These are phyloP conservation scores for Colletotrichum musae DNA, from an alignment of 2,329 filamentous ascomycete genomes.

Conservation along the genomic window DNA sequence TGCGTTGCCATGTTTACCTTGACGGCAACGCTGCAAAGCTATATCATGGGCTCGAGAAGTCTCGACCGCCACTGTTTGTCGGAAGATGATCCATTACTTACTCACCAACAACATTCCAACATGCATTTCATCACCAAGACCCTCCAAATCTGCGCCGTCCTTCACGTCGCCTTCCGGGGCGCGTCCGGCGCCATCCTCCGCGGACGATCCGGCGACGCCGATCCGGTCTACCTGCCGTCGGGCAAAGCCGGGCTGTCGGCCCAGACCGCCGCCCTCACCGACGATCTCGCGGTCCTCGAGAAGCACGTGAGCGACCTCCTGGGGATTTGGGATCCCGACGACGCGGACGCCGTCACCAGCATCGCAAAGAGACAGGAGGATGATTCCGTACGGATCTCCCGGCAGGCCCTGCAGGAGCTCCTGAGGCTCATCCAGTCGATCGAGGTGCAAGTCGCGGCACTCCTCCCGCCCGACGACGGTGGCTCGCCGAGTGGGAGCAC, in stretches of 20 bases:
- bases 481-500: slow-evolving; percentile 19
- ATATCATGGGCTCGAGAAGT: slow-evolving; percentile 41
- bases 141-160: slow-evolving; percentile 19
- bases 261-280: slow-evolving; percentile 11
- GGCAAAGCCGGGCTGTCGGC: slow-evolving; percentile 10
- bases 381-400: slow-evolving; percentile 17
- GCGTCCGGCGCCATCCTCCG: slow-evolving; percentile 40
- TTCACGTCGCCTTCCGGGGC: slow-evolving; percentile 38
- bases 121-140: slow-evolving; percentile 40
- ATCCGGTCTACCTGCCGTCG: slow-evolving; percentile 21
- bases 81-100: neutral
- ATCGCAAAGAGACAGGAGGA: slow-evolving; percentile 28
- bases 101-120: slow-evolving; percentile 23
- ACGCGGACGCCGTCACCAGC: slow-evolving; percentile 1
- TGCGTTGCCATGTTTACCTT: slow-evolving; percentile 38
- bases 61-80: slow-evolving; percentile 18
- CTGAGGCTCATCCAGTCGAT: slow-evolving; percentile 37
- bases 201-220: slow-evolving; percentile 24
- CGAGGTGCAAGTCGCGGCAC: slow-evolving; percentile 25
- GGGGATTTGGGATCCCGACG: slow-evolving; percentile 11
- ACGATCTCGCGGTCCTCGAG: slow-evolving; percentile 30
- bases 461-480: slow-evolving; percentile 18
- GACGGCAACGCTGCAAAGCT: slow-evolving; percentile 17
- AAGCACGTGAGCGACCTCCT: slow-evolving; percentile 30
- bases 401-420: slow-evolving; percentile 29